Base-by-base conservation (phyloP, 768 basidiomycete genomes). In the Cystobasidium ongulense region DNA sequence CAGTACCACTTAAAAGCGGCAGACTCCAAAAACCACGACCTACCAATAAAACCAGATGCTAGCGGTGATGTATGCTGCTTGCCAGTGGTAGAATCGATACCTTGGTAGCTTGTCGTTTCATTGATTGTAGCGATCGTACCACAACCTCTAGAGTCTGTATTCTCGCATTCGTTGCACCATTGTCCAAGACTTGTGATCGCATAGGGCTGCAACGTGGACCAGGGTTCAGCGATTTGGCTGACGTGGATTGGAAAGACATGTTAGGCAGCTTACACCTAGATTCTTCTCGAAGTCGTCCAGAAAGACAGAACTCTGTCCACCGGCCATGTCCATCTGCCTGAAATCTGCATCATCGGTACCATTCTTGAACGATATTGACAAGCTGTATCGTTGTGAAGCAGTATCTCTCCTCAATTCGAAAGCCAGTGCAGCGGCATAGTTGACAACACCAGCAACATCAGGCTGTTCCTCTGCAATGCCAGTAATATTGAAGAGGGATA, bases 401-500 rank as follows among this genome's bases (percentile, higher is more conserved):
- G 75, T 57, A 18, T 54, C 43, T 27, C 52, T 59, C 29, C 73
- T 61, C 15, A 76, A 35, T 57, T 76, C 75, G 39, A 76, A 62
- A 25, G 66, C 29, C 3, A 67, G 35, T 0, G 46, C 59, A 27
- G 70, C 50, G 17, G 74, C 74, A 43, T 75, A 75, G 53, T 75
- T 63, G 57, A 75, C 75, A 2, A 75, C 43, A 25, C 74, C 74
- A 36, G 72, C 54, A 4, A 75, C 25, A 36, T 75, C 33, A 23
- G 72, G 72, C 31, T 67, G 59, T 10, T 72, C 61, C n/a, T 66
- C 10, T 2, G 75, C 84, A 23, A 85, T 84, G 0, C 85, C 84
- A 0, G 88, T 89, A 85, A 91, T 87, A 80, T 89, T 88, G 86
- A 93, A 89, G 81, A 93, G 84, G 3, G 90, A 91, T 79, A 93